Base-by-base conservation (phyloP, 148 eudicot species). In the Nepenthes mirabilis region DNA sequence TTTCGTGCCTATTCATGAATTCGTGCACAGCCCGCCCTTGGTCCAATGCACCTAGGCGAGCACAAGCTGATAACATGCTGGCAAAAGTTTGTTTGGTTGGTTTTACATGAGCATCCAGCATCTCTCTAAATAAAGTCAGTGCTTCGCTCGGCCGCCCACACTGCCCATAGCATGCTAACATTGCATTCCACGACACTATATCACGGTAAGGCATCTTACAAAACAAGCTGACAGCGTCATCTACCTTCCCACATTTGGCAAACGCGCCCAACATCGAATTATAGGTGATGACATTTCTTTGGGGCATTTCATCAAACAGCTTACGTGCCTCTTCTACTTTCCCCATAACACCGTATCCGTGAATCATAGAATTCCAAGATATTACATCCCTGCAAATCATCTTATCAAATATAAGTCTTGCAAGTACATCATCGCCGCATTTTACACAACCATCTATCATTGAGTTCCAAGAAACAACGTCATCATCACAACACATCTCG, bases 271-370 rank as follows among this genome's bases (percentile, higher is more conserved):
- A 59, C 76, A 72, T 57, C 2, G 76, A 68, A 43, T 71, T 75
- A 75, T 75, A 75, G 3, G 79, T 67, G 8, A 72, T 52, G 9
- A 61, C 45, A 64, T 67, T 71, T 59, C 69, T 75, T 37, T 63
- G 43, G 10, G 79, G 79, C 79, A 75, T 75, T 59, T 64, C 57
- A 56, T 75, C 75, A 11, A 75, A 75, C 69, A 75, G 55, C 12
- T 51, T 60, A 43, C 59, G 56, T 47, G 75, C 79, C 37, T 67
- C 72, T 11, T 61, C 72, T 13, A 71, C 55, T 23, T 55, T 53
- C 23, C 72, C 75, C 35, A 47, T 37, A 59, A 67, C 56, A 1
- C 72, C 69, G 56, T 73, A 73, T 37, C 72, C 72, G 50, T 63
- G 63, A 35, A 73, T 64, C 68, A 73, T 63, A 34, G 65, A 58